phyloP scores from a whole-genome alignment of 1,284 basidiomycete genomes.

The Cutaneotrichosporon cavernicola region DNA sequence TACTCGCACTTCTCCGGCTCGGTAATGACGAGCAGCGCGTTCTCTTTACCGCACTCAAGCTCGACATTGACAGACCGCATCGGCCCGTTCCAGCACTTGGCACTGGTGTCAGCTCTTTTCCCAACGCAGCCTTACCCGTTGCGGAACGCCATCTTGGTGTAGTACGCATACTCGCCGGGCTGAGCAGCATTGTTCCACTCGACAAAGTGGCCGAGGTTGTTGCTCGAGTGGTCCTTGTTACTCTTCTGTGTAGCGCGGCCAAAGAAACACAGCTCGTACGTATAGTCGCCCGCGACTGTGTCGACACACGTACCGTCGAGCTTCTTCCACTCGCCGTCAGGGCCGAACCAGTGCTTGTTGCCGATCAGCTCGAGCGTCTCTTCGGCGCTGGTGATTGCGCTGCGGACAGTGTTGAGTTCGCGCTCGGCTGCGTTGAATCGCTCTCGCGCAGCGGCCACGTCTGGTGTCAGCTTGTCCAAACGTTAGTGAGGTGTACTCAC shows the following conservation, averaged over 20 bases:
- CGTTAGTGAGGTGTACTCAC: slow-evolving; percentile 26
- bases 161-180: slow-evolving; percentile 67
- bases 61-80: slow-evolving; percentile 67
- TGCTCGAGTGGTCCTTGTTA: slow-evolving; percentile 72
- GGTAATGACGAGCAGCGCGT: slow-evolving; percentile 73
- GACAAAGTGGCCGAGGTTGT: slow-evolving; percentile 78
- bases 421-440: slow-evolving; percentile 54
- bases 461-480: slow-evolving; percentile 50
- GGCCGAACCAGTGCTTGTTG: slow-evolving; percentile 69
- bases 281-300: slow-evolving; percentile 87
- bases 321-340: slow-evolving; percentile 92
- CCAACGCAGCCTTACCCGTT: slow-evolving; percentile 58
- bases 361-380: slow-evolving; percentile 40
- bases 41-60: slow-evolving; percentile 80
- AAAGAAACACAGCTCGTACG: slow-evolving; percentile 95
- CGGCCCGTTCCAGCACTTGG: slow-evolving; percentile 97
- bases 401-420: slow-evolving; percentile 53
- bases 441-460: slow-evolving; percentile 60
- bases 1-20: slow-evolving; percentile 99
- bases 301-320: slow-evolving; percentile 78
- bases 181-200: slow-evolving; percentile 68
- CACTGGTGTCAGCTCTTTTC: slow-evolving; percentile 33
- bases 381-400: slow-evolving; percentile 31
- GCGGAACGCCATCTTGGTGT: slow-evolving; percentile 76
- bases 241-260: slow-evolving; percentile 83